Conservation (phyloP, 2,329 filamentous ascomycete species). For the Xylariaceae sp. region DNA sequence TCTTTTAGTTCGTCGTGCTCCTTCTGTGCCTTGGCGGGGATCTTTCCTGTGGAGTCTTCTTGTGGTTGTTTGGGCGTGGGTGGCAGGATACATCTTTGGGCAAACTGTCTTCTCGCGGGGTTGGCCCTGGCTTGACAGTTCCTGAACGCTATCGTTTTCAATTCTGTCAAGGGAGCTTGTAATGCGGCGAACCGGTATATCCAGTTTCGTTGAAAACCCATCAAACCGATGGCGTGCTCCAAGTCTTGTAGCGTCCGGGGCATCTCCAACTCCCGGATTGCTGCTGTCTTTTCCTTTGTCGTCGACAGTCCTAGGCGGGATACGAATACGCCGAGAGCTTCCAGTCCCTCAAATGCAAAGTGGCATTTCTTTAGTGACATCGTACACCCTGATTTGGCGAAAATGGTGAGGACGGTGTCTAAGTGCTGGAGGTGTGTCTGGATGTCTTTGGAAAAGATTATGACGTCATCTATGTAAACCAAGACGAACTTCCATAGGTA, state of each 20-base stretch:
- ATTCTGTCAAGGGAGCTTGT: neutral
- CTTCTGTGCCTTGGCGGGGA: too few species aligned
- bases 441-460: neutral
- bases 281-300: neutral
- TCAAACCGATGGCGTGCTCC: neutral
- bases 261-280: neutral
- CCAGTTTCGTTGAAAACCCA: neutral
- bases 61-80: neutral
- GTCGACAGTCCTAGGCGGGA: neutral
- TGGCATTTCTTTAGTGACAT: constrained; percentile 3
- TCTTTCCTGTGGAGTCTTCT: neutral
- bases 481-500: neutral
- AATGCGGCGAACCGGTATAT: neutral
- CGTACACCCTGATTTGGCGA: neutral
- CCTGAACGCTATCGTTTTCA: neutral
- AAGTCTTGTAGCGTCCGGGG: neutral
- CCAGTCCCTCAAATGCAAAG: neutral
- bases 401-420: neutral
- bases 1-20: neutral
- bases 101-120: neutral
- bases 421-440: neutral
- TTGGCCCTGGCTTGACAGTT: neutral
- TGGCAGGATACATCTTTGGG: neutral
- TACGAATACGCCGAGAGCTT: neutral
- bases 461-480: neutral